phyloP scores from a whole-genome alignment of 495 filamentous ascomycete genomes.

The Hyaloscypha finlandica region DNA sequence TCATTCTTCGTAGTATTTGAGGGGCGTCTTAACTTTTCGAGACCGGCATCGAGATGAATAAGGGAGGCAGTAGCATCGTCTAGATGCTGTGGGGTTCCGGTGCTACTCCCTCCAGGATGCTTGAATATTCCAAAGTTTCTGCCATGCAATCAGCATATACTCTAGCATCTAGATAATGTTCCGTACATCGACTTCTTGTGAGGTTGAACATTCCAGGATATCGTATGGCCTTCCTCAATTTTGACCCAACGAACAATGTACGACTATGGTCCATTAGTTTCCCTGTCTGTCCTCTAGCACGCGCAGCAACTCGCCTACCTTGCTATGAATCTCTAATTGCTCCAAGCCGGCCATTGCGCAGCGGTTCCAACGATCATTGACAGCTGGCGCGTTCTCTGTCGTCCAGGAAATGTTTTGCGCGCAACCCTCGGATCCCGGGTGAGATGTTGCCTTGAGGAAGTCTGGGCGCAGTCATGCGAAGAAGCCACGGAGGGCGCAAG shows the following conservation, averaged over 20 bases:
- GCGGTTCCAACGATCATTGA: background rate
- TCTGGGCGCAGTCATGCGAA: slow-evolving; percentile 16
- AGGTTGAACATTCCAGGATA: slow-evolving; percentile 96
- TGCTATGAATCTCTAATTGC: slow-evolving; percentile 96
- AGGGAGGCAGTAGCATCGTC: slow-evolving; percentile 26
- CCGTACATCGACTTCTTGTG: slow-evolving; percentile 89
- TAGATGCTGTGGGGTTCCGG: slow-evolving; percentile 28
- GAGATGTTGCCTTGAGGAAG: background rate
- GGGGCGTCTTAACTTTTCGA: slow-evolving; percentile 18
- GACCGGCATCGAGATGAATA: slow-evolving; percentile 17
- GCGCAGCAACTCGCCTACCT: slow-evolving; percentile 55
- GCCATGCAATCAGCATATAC: slow-evolving; percentile 15
- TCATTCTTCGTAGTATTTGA: slow-evolving; percentile 41
- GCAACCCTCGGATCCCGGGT: background rate
- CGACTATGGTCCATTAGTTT: slow-evolving; percentile 57
- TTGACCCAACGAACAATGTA: slow-evolving; percentile 98
- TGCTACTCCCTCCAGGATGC: slow-evolving; percentile 73
- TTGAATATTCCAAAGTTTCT: slow-evolving; percentile 97
- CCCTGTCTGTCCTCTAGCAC: background rate
- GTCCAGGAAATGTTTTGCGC: background rate
- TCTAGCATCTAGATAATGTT: background rate
- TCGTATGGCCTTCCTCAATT: slow-evolving; percentile 83
- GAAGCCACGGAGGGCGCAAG: background rate
- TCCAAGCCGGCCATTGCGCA: slow-evolving; percentile 86
- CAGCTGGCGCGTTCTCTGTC: slow-evolving; percentile 24